Evolutionary conservation across 768 basidiomycete species (phyloP).

Genomic region (Mycena rosella): DNA sequence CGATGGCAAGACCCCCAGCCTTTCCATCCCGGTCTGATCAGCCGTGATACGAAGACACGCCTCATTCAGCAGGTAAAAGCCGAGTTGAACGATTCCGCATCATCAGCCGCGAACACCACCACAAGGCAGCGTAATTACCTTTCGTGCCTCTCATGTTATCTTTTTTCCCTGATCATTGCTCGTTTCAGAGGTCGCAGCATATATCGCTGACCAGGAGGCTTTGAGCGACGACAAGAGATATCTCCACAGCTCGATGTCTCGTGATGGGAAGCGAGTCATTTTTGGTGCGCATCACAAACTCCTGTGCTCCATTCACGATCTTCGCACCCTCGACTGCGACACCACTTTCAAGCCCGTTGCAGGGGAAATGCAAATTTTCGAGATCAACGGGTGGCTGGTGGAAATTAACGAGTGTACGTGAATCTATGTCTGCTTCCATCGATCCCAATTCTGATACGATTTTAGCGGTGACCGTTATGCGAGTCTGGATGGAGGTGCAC

Average conservation of each 20-base stretch:
- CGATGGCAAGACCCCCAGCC: conserved; percentile 23
- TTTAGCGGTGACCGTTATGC: conserved; percentile 28
- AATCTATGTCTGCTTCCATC: neutral
- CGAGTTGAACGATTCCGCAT: conserved; percentile 4
- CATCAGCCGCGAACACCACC: conserved; percentile 4
- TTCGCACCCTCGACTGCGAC: conserved; percentile 29
- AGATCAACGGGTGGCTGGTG: conserved; percentile 28
- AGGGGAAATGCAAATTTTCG: conserved; percentile 26
- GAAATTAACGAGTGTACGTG: conserved; percentile 22
- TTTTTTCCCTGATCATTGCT: neutral
- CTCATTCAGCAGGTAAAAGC: conserved; percentile 23
- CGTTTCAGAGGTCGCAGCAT: conserved; percentile 21
- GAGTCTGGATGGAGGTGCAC: conserved; percentile 31
- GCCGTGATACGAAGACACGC: conserved; percentile 15
- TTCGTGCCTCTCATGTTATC: neutral
- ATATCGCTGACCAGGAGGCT: conserved; percentile 21
- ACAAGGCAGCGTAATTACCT: conserved; percentile 19
- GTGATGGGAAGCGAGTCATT: conserved; percentile 26
- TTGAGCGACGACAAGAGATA: conserved; percentile 16
- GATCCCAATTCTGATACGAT: conserved; percentile 1
- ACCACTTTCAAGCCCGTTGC: conserved; percentile 29
- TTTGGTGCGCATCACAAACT: conserved; percentile 22
- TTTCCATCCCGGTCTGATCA: conserved; percentile 26
- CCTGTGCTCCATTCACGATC: conserved; percentile 14
- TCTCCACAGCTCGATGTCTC: conserved; percentile 26